Evolutionary conservation across 176 grass and related monocot species (phyloP).

Genomic region (Ensete glaucum): DNA sequence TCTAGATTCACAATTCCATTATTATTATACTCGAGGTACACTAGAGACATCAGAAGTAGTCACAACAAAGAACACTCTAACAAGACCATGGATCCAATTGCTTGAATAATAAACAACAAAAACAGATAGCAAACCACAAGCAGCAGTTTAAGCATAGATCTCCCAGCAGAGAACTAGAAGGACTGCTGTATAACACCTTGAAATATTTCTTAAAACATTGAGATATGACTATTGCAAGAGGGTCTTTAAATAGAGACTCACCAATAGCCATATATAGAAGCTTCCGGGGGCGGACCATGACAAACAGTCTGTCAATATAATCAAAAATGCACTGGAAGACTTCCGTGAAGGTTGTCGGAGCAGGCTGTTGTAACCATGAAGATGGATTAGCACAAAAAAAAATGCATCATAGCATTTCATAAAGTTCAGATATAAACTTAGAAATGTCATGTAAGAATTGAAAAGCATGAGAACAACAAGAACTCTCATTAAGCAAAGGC

Average conservation of each 20-base stretch:
- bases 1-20: slow-evolving; percentile 19
- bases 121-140: neutral
- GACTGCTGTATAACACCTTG: too few species aligned
- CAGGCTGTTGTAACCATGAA: slow-evolving; percentile 41
- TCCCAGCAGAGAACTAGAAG: neutral
- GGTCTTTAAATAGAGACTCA: slow-evolving; percentile 22
- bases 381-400: slow-evolving; percentile 1
- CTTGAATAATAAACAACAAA: neutral
- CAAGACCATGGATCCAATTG: neutral
- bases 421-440: neutral
- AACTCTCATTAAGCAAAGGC: too few species aligned
- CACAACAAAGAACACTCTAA: neutral
- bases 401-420: neutral
- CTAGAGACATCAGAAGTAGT: neutral
- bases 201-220: neutral
- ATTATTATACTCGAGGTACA: neutral
- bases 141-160: neutral
- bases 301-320: slow-evolving; percentile 87
- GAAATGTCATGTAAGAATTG: too few species aligned
- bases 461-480: too few species aligned
- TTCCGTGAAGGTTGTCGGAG: slow-evolving; percentile 81
- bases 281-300: slow-evolving; percentile 90
- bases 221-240: neutral
- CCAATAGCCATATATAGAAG: slow-evolving; percentile 97
- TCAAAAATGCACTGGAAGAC: slow-evolving; percentile 97